Evolutionary conservation across 2,329 filamentous ascomycete species (phyloP), one percentile per base, ranked within the genome.

Genomic region (Penicillium oxalicum): DNA sequence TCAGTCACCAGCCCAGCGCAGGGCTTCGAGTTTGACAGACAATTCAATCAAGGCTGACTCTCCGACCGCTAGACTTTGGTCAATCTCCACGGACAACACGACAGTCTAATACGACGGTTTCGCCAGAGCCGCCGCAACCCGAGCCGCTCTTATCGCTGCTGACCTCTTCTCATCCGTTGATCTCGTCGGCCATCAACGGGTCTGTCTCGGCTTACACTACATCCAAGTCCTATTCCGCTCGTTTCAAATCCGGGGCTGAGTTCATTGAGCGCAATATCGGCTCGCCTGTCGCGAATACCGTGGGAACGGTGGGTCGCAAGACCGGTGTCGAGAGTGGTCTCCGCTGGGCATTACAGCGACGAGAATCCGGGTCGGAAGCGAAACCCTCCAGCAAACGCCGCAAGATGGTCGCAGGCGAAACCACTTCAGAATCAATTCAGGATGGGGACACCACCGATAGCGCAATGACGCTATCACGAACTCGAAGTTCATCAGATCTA

Each of bases 261-360:
- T 89, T 94, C 60, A 84, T 96, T 18, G 91, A 97, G 68, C 85
- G 88, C 40, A 91, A 88, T 58, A 82, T 95, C 44, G 88, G 79
- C 9, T 76, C 86, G 1, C 90, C 89, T 1, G 82, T 96, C 45
- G 88, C 88, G 45, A 93, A 88, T 62, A 93, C 88, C 0, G 87
- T 95, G 28, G 87, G 88, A 11, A 87, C 83, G 0, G 87, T 95
- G 5, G 86, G 89, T 28, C 82, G 88, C 28, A 84, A 84, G 29
- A 95, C 91, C 0, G 91, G 91, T 51, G 87, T 96, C 2, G 91
- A 97, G 65, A 85, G 85, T 47, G 86, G 89, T 48, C 79, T 96
- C 11, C 80, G 93, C 43, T 91, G 90, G 81, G 93, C 94, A 57
- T 74, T 96, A 18, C 68, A 75, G 51, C 65, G 71, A 37, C 68